phyloP scores from a whole-genome alignment of 2,329 filamentous ascomycete species.

The Apiospora saccharicola region DNA sequence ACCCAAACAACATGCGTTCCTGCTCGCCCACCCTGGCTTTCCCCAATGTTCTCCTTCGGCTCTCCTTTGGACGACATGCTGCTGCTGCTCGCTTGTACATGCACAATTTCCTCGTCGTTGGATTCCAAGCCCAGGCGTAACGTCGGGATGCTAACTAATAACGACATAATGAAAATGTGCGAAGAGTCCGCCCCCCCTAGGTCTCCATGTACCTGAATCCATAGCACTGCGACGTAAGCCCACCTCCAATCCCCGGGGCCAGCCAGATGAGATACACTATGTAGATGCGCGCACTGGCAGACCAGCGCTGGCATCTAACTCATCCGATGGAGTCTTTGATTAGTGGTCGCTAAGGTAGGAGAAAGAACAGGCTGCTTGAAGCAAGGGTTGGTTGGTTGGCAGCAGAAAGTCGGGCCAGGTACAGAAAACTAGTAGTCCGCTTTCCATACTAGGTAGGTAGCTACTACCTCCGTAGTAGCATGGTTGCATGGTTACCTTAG shows the following conservation, averaged over 20 bases:
- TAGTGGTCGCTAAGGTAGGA: constrained; percentile 2
- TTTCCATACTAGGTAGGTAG: no score
- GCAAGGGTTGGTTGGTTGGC: background rate
- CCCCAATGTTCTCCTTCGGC: no score
- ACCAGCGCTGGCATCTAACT: background rate
- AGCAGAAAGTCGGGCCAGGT: background rate
- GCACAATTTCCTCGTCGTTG: background rate
- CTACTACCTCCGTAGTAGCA: no score
- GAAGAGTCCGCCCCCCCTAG: background rate
- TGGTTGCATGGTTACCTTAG: no score
- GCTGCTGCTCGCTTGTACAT: background rate
- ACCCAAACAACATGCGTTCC: background rate
- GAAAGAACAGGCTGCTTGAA: background rate
- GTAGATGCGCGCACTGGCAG: background rate
- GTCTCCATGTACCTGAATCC: background rate
- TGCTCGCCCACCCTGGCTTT: background rate
- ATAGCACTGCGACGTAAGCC: constrained; percentile 7
- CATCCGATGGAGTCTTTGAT: background rate
- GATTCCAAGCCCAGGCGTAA: background rate
- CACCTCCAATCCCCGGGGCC: constrained; percentile 15
- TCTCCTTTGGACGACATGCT: background rate
- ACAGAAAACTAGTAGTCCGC: background rate
- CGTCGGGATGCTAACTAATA: background rate
- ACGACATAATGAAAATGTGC: background rate
- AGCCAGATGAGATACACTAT: background rate